Percentiles rank a stretch among this genome's conserved stretches.
These are phyloP conservation scores for Aschersonia sp. DNA, from an alignment of 2,329 filamentous ascomycete species.

Conservation along the genomic window DNA sequence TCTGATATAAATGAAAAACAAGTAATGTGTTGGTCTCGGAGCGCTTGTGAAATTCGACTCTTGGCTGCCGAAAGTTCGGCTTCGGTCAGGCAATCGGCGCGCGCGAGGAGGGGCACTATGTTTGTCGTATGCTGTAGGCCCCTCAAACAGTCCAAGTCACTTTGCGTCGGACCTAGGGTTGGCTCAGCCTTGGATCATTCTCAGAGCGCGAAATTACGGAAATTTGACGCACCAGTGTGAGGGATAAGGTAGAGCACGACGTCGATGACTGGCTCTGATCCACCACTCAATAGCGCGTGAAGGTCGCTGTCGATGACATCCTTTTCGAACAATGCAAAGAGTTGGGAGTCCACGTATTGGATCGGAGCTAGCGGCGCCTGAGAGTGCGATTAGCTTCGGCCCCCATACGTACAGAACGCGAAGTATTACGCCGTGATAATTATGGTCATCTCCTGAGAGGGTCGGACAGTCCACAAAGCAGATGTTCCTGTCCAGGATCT, in stretches of 20 bases:
- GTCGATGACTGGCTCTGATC: constrained; percentile 73
- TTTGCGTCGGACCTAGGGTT: constrained; percentile 14
- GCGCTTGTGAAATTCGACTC: constrained; percentile 37
- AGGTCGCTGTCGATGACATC: constrained; percentile 60
- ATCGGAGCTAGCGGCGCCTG: constrained; percentile 21
- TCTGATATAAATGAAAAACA: constrained; percentile 49
- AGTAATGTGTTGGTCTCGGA: constrained; percentile 42
- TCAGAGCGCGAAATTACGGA: too few species aligned
- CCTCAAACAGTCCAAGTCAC: constrained; percentile 57
- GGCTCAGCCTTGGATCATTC: too few species aligned
- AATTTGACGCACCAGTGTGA: constrained; percentile 38
- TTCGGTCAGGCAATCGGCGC: constrained; percentile 52
- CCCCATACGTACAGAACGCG: too few species aligned
- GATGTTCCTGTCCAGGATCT: constrained; percentile 76
- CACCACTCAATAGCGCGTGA: constrained; percentile 62
- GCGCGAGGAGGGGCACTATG: constrained; percentile 68
- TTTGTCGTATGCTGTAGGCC: constrained; percentile 63
- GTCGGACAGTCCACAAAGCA: constrained; percentile 84
- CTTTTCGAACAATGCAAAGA: constrained; percentile 22
- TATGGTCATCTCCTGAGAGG: too few species aligned
- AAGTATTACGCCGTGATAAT: too few species aligned
- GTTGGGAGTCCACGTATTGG: constrained; percentile 51
- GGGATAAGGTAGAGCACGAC: constrained; percentile 70
- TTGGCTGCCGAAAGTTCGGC: constrained; percentile 46
- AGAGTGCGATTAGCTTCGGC: too few species aligned